A percentile compares a stretch with the other conserved stretches of the same genome.
Evolutionary conservation across 805 yeast genomes (phyloP).

Genomic region (Zygosaccharomyces kombuchaensis): DNA sequence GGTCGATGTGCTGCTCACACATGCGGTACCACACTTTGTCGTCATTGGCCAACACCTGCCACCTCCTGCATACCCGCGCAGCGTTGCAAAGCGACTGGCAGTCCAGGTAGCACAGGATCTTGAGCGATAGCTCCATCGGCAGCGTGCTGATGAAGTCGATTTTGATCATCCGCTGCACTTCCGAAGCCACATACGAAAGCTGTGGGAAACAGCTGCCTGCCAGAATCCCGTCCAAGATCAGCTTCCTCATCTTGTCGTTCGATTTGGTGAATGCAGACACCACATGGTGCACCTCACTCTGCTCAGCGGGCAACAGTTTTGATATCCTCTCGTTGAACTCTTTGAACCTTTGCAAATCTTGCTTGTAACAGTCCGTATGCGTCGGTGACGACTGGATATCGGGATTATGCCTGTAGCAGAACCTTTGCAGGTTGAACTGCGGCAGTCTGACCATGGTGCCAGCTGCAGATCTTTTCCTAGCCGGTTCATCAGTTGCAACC

Average conservation of each 20-base stretch:
- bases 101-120: conserved; percentile 82
- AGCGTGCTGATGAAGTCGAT: conserved; percentile 83
- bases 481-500: not conserved
- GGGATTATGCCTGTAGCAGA: conserved; percentile 92
- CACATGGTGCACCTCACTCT: conserved; percentile 71
- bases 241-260: conserved; percentile 70
- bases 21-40: conserved; percentile 97
- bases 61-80: conserved; percentile 81
- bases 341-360: conserved; percentile 23
- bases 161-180: conserved; percentile 71
- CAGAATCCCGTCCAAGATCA: conserved; percentile 77
- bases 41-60: conserved; percentile 91
- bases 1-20: conserved; percentile 97
- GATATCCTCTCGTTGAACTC: conserved; percentile 31
- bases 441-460: conserved; percentile 17
- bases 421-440: conserved; percentile 55
- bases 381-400: conserved; percentile 54
- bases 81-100: conserved; percentile 92
- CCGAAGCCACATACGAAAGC: conserved; percentile 76
- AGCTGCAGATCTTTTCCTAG: not conserved
- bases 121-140: conserved; percentile 81
- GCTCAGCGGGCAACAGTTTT: conserved; percentile 62
- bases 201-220: conserved; percentile 95
- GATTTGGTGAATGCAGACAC: conserved; percentile 72
- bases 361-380: conserved; percentile 27